Percentiles rank a stretch among this genome's conserved stretches.
Evolutionary conservation across 1,284 basidiomycete genomes (phyloP).

Genomic region (Heterobasidion irregulare): DNA sequence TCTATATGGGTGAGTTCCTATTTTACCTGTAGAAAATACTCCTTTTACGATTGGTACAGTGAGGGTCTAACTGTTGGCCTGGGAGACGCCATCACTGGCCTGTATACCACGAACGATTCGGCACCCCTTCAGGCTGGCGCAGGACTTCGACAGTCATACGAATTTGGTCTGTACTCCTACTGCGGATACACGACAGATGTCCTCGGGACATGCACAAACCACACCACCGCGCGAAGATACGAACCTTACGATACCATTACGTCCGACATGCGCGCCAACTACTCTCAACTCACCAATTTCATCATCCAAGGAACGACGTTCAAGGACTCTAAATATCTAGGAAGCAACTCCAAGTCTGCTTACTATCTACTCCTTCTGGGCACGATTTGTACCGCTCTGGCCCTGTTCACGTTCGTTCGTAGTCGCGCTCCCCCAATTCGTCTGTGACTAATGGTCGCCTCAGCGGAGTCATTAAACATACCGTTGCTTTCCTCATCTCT

Average conservation of each 20-base stretch:
- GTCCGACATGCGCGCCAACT: constrained; percentile 59
- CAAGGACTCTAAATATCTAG: constrained; percentile 52
- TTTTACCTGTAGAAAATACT: constrained; percentile 7
- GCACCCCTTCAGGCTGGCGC: constrained; percentile 45
- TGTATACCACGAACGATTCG: constrained; percentile 64
- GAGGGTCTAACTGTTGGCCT: constrained; percentile 40
- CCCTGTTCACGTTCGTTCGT: constrained; percentile 49
- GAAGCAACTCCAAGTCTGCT: constrained; percentile 54
- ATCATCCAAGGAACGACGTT: constrained; percentile 50
- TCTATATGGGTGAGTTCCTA: constrained; percentile 47
- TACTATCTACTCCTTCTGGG: constrained; percentile 72
- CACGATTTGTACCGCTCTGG: constrained; percentile 55
- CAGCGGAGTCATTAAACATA: constrained; percentile 62
- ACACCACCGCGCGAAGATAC: constrained; percentile 48
- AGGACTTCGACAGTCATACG: constrained; percentile 64
- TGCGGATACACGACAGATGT: constrained; percentile 59
- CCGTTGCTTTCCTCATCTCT: constrained; percentile 60
- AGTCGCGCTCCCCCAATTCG: constrained; percentile 13
- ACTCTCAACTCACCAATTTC: constrained; percentile 43
- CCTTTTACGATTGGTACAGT: constrained; percentile 24
- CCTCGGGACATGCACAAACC: constrained; percentile 57
- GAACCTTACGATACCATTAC: constrained; percentile 53
- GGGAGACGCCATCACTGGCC: constrained; percentile 47
- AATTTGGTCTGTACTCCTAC: constrained; percentile 71
- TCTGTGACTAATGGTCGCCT: background rate